These are phyloP conservation scores for Geranium rotundifolium DNA, from an alignment of 345 rosid genomes.

Conservation along the genomic window DNA sequence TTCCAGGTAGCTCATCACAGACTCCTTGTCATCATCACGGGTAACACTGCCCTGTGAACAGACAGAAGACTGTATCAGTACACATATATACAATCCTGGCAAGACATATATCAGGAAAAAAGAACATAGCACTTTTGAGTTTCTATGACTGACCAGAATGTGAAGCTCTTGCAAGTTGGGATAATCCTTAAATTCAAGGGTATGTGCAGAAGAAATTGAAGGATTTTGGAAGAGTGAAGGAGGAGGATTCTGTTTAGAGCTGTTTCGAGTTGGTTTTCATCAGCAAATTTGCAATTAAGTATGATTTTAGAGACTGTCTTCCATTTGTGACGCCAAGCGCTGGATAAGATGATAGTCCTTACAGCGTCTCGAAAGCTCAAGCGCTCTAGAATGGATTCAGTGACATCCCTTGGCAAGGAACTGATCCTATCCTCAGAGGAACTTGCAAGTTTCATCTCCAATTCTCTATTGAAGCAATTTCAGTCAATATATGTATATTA, in stretches of 20 bases:
- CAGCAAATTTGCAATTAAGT: not conserved
- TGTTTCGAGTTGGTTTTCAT: not conserved
- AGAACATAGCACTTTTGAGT: not conserved
- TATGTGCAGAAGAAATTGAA: not conserved
- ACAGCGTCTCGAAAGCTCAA: not conserved
- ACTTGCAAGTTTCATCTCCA: not conserved
- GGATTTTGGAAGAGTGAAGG: not conserved
- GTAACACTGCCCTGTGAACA: not conserved
- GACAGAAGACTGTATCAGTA: not conserved
- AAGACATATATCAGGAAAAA: too few species aligned
- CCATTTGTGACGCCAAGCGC: not conserved
- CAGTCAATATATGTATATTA: too few species aligned
- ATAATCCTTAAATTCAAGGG: not conserved
- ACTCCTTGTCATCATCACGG: not conserved
- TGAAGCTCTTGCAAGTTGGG: constrained; percentile 11
- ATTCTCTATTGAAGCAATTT: too few species aligned
- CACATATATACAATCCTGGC: too few species aligned
- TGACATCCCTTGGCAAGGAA: not conserved
- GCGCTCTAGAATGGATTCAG: not conserved
- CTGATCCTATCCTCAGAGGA: not conserved
- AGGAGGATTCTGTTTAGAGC: not conserved
- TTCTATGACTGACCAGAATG: constrained; percentile 4
- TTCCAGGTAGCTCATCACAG: not conserved
- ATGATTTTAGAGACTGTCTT: not conserved
- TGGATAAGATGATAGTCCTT: not conserved